Evolutionary conservation across 2,329 filamentous ascomycete genomes (phyloP).

Genomic region (Trichoderma atrobrunneum): DNA sequence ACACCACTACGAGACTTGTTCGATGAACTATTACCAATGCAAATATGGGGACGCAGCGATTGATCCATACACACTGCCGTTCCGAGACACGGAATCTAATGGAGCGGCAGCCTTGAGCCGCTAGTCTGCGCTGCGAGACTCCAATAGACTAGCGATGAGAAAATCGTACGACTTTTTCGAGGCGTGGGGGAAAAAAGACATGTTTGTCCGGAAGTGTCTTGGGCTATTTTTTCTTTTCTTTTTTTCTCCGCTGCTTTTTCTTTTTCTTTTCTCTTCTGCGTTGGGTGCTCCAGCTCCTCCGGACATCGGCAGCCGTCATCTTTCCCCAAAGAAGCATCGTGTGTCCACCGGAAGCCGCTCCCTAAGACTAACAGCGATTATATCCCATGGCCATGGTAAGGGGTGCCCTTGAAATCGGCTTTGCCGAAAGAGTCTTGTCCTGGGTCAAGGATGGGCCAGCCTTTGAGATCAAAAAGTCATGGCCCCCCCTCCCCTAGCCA

Average conservation of each 20-base stretch:
- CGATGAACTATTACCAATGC: background rate
- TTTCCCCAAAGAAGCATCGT: slow-evolving; percentile 6
- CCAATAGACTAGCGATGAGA: slow-evolving; percentile 9
- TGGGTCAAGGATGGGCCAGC: background rate
- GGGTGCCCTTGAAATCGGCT: slow-evolving; percentile 9
- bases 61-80: background rate
- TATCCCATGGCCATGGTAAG: slow-evolving; percentile 6
- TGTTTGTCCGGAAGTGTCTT: slow-evolving; percentile 6
- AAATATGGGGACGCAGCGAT: background rate
- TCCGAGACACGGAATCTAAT: slow-evolving; percentile 18
- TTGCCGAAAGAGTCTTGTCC: slow-evolving; percentile 1
- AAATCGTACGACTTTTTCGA: slow-evolving; percentile 12
- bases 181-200: slow-evolving; percentile 3
- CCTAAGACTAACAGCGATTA: background rate
- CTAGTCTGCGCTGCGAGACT: slow-evolving; percentile 5
- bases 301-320: background rate
- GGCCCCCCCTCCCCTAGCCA: background rate
- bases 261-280: background rate
- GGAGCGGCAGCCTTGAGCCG: slow-evolving; percentile 12
- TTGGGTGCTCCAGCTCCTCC: background rate
- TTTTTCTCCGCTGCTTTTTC: background rate
- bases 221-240: background rate
- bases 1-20: background rate
- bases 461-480: slow-evolving; percentile 2
- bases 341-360: background rate